phyloP scores from a whole-genome alignment of 805 yeast species.

The Myxozyma monticola region DNA sequence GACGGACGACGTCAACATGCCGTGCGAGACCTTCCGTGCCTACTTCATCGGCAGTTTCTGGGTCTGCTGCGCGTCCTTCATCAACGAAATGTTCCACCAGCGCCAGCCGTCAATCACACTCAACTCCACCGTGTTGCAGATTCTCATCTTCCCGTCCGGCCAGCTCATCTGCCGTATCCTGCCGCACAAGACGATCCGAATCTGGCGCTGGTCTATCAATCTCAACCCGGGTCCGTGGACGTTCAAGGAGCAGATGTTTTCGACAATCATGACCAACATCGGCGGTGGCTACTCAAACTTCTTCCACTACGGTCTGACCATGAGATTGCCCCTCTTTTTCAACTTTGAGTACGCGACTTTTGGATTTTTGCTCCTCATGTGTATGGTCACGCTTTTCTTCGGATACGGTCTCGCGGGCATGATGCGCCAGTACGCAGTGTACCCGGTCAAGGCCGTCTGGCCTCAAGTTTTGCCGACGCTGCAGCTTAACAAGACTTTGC shows the following conservation, averaged over 20 bases:
- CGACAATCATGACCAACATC: conserved; percentile 44
- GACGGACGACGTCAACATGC: conserved; percentile 48
- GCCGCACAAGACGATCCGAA: conserved; percentile 54
- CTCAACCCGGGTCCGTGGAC: conserved; percentile 68
- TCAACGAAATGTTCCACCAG: conserved; percentile 58
- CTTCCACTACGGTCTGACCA: conserved; percentile 49
- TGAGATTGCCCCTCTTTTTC: conserved; percentile 14
- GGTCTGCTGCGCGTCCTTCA: conserved; percentile 56
- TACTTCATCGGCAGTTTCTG: conserved; percentile 53
- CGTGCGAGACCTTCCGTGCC: conserved; percentile 53
- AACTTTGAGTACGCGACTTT: conserved; percentile 9
- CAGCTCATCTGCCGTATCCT: conserved; percentile 44
- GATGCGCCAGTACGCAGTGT: conserved; percentile 58
- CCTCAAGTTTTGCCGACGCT: conserved; percentile 62
- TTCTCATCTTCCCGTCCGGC: conserved; percentile 63
- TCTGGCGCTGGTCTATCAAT: conserved; percentile 45
- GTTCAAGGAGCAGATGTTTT: conserved; percentile 63
- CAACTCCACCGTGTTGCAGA: conserved; percentile 54
- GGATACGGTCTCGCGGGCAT: conserved; percentile 71
- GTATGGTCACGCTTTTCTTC: conserved; percentile 50
- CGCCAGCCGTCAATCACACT: conserved; percentile 56
- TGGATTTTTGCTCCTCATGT: conserved; percentile 19
- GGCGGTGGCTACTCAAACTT: conserved; percentile 34
- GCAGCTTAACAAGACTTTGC: conserved; percentile 51
- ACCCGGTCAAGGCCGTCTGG: conserved; percentile 63